Percentiles rank a stretch among this genome's conserved stretches.
Evolutionary conservation across 1,284 basidiomycete genomes (phyloP).

Genomic region (Sphaerobolus stellatus): DNA sequence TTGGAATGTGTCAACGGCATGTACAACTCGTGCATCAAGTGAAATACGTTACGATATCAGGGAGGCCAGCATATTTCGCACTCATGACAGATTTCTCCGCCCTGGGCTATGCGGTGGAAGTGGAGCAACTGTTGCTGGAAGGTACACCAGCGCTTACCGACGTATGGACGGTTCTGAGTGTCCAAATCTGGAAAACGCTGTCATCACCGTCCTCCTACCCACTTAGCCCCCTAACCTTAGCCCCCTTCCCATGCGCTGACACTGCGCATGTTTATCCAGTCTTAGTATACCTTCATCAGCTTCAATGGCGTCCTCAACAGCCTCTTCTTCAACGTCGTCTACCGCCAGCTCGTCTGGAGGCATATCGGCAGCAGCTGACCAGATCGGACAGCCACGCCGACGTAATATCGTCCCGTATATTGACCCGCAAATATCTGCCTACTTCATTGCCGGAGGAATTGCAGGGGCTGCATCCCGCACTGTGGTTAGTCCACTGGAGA

Average conservation of each 20-base stretch:
- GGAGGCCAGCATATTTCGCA: conserved; percentile 80
- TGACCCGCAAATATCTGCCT: conserved; percentile 58
- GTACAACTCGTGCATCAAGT: not conserved
- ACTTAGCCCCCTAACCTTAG: not conserved
- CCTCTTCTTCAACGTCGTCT: conserved; percentile 3
- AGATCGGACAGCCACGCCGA: not conserved
- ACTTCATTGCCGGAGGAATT: conserved; percentile 74
- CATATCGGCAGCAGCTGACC: not conserved
- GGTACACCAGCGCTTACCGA: not conserved
- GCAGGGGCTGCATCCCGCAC: conserved; percentile 86
- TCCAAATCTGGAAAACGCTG: not conserved
- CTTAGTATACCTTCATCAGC: conserved; percentile 7
- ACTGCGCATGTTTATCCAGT: conserved; percentile 1
- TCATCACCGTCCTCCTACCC: not conserved
- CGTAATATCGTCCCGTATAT: conserved; percentile 1
- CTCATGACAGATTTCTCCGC: conserved; percentile 4
- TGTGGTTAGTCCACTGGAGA: conserved; percentile 87
- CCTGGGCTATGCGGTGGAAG: not conserved
- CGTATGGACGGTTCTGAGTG: not conserved
- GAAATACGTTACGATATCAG: conserved; percentile 70
- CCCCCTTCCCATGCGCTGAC: not conserved
- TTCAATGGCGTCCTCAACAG: conserved; percentile 5
- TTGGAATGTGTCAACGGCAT: conserved; percentile 2
- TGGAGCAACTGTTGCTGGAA: not conserved
- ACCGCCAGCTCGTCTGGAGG: not conserved